phyloP scores from a whole-genome alignment of 164 flowering plant species.

The Nymphaea thermarum region DNA sequence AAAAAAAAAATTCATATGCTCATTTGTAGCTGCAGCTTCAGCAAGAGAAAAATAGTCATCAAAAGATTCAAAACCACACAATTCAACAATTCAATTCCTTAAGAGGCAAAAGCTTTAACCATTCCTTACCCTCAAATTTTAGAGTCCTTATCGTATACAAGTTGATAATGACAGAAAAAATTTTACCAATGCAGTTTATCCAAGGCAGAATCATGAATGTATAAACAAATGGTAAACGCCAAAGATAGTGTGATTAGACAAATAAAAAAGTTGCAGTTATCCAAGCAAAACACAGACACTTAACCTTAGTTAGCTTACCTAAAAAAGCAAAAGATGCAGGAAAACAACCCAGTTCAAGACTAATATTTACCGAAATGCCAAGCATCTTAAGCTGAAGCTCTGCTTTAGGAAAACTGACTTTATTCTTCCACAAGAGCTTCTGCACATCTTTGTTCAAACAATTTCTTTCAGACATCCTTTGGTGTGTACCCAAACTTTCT shows the following conservation, averaged over 20 bases:
- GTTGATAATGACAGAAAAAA: not conserved
- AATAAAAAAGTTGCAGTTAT: not conserved
- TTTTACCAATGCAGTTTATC: not conserved
- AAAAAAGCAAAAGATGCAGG: not conserved
- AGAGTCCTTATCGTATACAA: not conserved
- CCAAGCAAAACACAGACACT: not conserved
- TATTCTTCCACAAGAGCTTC: slow-evolving; percentile 76
- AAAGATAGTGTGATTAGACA: not conserved
- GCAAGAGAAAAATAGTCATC: too few relatives aligned
- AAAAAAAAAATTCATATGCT: too few relatives aligned
- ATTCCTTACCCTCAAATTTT: not conserved
- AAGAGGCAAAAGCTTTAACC: too few relatives aligned
- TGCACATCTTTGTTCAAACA: slow-evolving; percentile 77
- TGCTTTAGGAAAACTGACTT: slow-evolving; percentile 59
- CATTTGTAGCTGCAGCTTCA: too few relatives aligned
- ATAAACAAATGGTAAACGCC: not conserved
- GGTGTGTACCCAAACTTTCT: slow-evolving; percentile 2
- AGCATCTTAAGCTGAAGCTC: slow-evolving; percentile 63
- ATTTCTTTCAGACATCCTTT: slow-evolving; percentile 41
- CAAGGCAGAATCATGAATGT: not conserved
- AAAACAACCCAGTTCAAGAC: not conserved
- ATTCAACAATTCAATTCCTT: too few relatives aligned
- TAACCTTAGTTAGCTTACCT: not conserved
- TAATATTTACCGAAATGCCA: slow-evolving; percentile 47
- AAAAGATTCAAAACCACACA: too few relatives aligned